Percentiles rank a stretch among this genome's conserved stretches.
Conservation (phyloP, 2,329 filamentous ascomycete genomes). For the Aspergillus pseudoterreus region DNA sequence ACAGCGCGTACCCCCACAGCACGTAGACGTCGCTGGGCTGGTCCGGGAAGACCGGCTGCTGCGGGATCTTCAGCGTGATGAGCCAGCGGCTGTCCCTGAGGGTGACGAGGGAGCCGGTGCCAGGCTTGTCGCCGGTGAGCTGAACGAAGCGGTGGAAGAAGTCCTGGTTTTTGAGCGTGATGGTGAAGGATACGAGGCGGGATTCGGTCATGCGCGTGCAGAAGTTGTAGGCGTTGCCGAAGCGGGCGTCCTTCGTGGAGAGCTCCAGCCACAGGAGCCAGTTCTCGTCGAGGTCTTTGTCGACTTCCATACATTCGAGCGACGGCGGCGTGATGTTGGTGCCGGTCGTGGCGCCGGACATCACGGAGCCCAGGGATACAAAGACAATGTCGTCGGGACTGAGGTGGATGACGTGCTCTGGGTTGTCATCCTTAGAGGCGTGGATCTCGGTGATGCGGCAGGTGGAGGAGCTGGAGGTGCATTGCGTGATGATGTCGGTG, state of each 20-base stretch:
- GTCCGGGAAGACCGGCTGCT: constrained; percentile 40
- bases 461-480: constrained; percentile 5
- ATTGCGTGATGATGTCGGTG: constrained; percentile 21
- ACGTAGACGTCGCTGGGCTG: constrained; percentile 34
- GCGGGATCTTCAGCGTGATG: constrained; percentile 38
- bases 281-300: constrained; percentile 34
- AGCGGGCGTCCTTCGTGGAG: constrained; percentile 30
- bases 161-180: constrained; percentile 33
- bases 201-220: constrained; percentile 34
- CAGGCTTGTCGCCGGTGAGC: constrained; percentile 30
- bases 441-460: constrained; percentile 23
- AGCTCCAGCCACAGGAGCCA: constrained; percentile 44
- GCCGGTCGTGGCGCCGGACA: constrained; percentile 32
- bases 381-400: constrained; percentile 36
- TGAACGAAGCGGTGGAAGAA: constrained; percentile 25
- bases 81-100: constrained; percentile 41
- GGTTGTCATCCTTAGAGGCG: constrained; percentile 14
- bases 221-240: constrained; percentile 43
- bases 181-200: constrained; percentile 40
- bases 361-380: constrained; percentile 38
- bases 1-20: constrained; percentile 42
- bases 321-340: constrained; percentile 28
- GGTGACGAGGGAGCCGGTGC: constrained; percentile 34
- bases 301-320: constrained; percentile 19
- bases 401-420: constrained; percentile 19